These are phyloP conservation scores for Chimonanthus salicifolius DNA, from an alignment of 164 flowering plant species.

Conservation along the genomic window DNA sequence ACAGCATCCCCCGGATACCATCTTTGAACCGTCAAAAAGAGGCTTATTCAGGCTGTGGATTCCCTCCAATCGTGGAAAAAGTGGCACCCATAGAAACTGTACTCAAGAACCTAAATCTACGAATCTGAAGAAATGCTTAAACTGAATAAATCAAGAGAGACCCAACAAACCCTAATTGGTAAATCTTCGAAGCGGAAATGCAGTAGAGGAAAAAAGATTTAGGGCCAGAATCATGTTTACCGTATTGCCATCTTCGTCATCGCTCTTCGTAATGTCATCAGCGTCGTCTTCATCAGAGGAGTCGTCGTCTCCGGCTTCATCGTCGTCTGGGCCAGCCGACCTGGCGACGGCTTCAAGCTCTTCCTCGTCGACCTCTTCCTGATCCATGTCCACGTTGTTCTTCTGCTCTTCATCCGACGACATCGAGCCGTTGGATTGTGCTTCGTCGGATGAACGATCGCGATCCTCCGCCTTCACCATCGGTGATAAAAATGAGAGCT, in stretches of 20 bases:
- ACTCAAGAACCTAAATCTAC: neutral
- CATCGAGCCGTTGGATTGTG: constrained; percentile 32
- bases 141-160: neutral
- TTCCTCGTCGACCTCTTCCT: constrained; percentile 65
- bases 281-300: constrained; percentile 17
- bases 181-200: neutral
- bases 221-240: constrained; percentile 7
- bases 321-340: constrained; percentile 47
- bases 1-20: too few species aligned
- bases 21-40: too few species aligned
- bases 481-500: neutral
- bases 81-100: neutral
- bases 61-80: neutral
- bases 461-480: constrained; percentile 51
- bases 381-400: constrained; percentile 44
- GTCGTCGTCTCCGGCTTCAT: constrained; percentile 17
- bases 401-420: constrained; percentile 60
- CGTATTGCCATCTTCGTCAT: constrained; percentile 36
- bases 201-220: neutral
- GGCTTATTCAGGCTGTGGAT: too few species aligned
- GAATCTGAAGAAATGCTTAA: neutral
- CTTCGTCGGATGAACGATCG: constrained; percentile 41
- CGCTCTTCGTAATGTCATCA: constrained; percentile 21
- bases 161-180: neutral
- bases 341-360: constrained; percentile 85